Conservation (phyloP, 805 yeast genomes). For the Starmerella riodocensis region DNA sequence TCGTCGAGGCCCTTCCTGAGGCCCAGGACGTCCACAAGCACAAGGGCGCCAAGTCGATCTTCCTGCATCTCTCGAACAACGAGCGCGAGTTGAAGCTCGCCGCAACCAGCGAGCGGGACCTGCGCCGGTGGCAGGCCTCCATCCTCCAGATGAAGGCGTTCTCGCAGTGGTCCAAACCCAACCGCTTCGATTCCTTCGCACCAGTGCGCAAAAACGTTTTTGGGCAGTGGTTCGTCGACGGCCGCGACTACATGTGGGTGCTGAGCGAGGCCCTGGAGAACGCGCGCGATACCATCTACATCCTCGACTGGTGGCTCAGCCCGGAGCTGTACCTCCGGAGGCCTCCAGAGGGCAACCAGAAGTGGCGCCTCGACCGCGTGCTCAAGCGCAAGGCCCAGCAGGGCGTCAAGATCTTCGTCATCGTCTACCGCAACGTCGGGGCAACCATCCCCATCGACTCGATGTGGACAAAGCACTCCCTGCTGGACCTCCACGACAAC, state of each 20-base stretch:
- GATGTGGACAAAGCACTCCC: conserved; percentile 83
- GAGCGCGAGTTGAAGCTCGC: conserved; percentile 37
- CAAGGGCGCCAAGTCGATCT: conserved; percentile 15
- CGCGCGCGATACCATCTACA: conserved; percentile 86
- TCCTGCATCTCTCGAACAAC: conserved; percentile 25
- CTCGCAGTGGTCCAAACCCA: conserved; percentile 56
- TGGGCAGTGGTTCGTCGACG: conserved; percentile 97
- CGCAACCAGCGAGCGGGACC: conserved; percentile 64
- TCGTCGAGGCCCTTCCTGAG: conserved; percentile 8
- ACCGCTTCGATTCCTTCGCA: conserved; percentile 83
- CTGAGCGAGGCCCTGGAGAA: conserved; percentile 79
- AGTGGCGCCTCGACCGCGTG: conserved; percentile 80
- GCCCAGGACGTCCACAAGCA: conserved; percentile 2
- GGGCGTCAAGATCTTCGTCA: conserved; percentile 87
- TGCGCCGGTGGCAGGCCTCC: conserved; percentile 71
- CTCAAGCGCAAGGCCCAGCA: conserved; percentile 81
- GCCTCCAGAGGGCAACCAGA: conserved; percentile 90
- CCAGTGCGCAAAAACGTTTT: conserved; percentile 74
- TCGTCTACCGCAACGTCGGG: conserved; percentile 88
- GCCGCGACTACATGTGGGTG: conserved; percentile 94
- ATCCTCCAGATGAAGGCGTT: conserved; percentile 50
- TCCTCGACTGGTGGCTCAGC: conserved; percentile 97
- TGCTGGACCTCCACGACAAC: conserved; percentile 71
- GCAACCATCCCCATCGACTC: conserved; percentile 89
- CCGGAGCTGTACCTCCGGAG: conserved; percentile 89